Evolutionary conservation across 495 filamentous ascomycete genomes (phyloP), one percentile per base, ranked within the genome.

Genomic region (Penicillium paradoxum): DNA sequence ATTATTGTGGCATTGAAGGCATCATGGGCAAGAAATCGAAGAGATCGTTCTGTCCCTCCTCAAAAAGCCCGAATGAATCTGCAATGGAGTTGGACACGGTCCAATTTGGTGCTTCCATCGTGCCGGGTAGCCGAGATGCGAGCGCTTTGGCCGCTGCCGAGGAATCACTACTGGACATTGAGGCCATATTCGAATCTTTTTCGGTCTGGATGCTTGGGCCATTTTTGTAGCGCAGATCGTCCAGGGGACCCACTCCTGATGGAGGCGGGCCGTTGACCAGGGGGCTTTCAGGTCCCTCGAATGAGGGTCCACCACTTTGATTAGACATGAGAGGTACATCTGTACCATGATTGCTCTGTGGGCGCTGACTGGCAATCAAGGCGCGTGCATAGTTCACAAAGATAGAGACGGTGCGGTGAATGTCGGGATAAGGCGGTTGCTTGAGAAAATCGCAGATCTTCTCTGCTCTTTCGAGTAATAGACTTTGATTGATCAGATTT

Each of bases 1-100:
- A 33, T 43, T 60, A 69, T 47, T 60, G 57, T 22, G 70, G 67
- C 45, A 73, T 61, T 32, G 65, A 65, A n/a, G 70, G 69, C 69
- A 73, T 72, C 51, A 66, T 67, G 17, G 70, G 72, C 25, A 74
- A 55, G 47, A 74, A 74, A 48, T 74, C 72, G 55, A 74, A 74
- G 22, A 74, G 65, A 43, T 74, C 72, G 41, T 70, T 73, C 50
- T 74, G 72, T 2, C 66, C 72, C 45, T 74, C 72, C 33, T 74
- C 72, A 33, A 74, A 74, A n/a, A 74, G 59, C 11, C 71, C 72
- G 49, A 74, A 74, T 4, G 72, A 74, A 34, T 74, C 70, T 13
- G 72, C 70, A 51, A 74, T 73, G 0, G 72, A 66, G 44, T 70
- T 70, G 0, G 70, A 73, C 47, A 74, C 57, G 10, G 67, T 70